Evolutionary conservation across 306 rosid genomes (phyloP), one percentile per base, ranked within the genome.

Genomic region (Albizia julibrissin): DNA sequence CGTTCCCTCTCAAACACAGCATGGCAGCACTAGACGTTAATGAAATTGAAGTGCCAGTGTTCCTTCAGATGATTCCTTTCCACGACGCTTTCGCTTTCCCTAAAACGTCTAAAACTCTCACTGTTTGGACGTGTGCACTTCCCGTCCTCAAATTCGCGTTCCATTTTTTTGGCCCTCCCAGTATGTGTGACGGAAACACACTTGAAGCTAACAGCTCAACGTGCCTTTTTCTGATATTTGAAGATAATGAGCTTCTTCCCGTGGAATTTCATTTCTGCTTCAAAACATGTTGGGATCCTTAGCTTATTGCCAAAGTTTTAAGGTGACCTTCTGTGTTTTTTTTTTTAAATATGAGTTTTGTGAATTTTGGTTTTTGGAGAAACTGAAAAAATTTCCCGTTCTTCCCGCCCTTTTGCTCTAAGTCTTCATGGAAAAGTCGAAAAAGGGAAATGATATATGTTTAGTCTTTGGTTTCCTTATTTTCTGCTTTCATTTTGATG

Each of bases 271-370:
- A 0, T 67, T 69, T 22, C 85, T 85, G 86, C 81, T 81, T 87
- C 65, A 47, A 88, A 89, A 80, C 74, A 92, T 91, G 99, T 83
- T 89, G 81, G 96, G 92, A 52, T 85, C 94, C 6, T 29, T 91
- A 74, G 80, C 91, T 82, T 90, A 81, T 84, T 88, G 88, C 73
- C 93, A 80, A 39, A 87, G 86, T 87, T 89, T 84, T 68, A 90
- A 95, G 98, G 99, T 93, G 79, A 52, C 29, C 75, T 61, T 71
- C 37, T 34, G 78, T 29, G 84, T 10, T 43, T 50, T 11, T 77
- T 10, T 70, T 15, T 18, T 39, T 42, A 22, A 24, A 46, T 21
- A 27, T 62, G 75, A 58, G 33, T 61, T 64, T 29, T 56, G 27
- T 50, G 39, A 29, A 22, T 80, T 76, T 2, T 68, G 27, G 13